Base-by-base conservation (phyloP, 257 asterid species). In the Pogostemon cablin region DNA sequence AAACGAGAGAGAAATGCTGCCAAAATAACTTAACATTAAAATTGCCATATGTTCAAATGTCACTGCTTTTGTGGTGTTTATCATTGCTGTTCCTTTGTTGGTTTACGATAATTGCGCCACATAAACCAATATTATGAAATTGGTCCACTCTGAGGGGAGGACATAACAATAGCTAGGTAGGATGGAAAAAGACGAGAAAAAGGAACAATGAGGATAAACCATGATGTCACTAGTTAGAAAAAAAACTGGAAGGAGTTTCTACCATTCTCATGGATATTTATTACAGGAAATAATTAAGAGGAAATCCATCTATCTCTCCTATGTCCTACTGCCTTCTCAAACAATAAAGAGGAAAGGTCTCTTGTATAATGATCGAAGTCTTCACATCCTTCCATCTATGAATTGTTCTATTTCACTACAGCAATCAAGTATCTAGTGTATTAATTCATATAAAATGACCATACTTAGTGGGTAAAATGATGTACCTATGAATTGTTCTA, bases 271-370 rank as follows among this genome's bases (percentile, higher is more conserved):
- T 63, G 37, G 20, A 63, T 63, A 9, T 43, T 39, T 25, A 63
- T 44, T 38, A 17, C 17, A 48, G 8, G 72, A 52, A 11, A 50
- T 5, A 20, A 12, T 7, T 34, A 62, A 53, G 63, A 72, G 71
- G 43, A 64, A 20, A 64, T 43, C 15, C n/a, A 9, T 43, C 15
- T 8, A 9, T 44, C 66, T 10, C 47, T 43, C 25, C 25, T 25
- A 63, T 54, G 11, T 54, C 37, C 64, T 48, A 34, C n/a, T 43
- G 9, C 20, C 32, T 42, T 72, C 65, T 53, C 40, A 56, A 73
- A 44, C 37, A 43, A 6, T 54, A 41, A 3, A 25, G 41, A 9
- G 40, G 48, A 64, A 54, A 42, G n/a, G 10, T 47, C 32, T 54
- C 32, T 35, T 43, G 12, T 62, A 47, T 35, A 25, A 67, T 46